A percentile compares a stretch with the other conserved stretches of the same genome.
These are phyloP conservation scores for Limnomonas spitsbergensis DNA, from an alignment of 139 green algal species.

Conservation along the genomic window DNA sequence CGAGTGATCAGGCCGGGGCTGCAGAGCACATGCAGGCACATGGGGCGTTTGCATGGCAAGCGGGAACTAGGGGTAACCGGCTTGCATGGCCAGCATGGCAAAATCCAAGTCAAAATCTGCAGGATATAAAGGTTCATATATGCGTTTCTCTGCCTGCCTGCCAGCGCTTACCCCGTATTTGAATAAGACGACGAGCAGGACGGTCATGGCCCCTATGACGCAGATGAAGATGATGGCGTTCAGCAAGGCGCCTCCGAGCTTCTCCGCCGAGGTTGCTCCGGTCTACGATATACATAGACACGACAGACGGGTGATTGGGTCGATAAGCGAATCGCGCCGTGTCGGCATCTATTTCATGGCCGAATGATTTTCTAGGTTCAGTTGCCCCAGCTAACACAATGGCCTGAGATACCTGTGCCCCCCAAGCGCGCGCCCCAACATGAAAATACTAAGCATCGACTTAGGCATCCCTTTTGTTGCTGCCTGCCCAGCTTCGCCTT, in stretches of 20 bases:
- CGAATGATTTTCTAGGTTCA: background rate
- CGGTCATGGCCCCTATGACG: conserved; percentile 83
- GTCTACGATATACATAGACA: conserved; percentile 41
- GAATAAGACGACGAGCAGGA: conserved; percentile 86
- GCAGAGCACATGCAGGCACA: no score
- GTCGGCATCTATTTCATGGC: background rate
- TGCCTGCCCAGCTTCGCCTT: no score
- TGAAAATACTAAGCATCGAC: background rate
- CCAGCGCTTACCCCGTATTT: conserved; percentile 70
- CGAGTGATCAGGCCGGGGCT: background rate
- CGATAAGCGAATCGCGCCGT: background rate
- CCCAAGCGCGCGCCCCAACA: background rate
- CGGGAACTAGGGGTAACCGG: no score
- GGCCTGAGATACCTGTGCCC: background rate
- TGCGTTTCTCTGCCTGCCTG: background rate
- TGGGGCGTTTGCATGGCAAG: no score
- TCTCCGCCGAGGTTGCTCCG: conserved; percentile 66
- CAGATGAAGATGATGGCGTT: conserved; percentile 91
- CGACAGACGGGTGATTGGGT: background rate
- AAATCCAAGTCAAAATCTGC: no score
- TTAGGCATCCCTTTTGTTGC: background rate
- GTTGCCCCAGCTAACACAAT: background rate
- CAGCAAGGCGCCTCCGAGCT: conserved; percentile 79
- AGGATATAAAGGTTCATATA: no score
- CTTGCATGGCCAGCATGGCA: no score